Conservation (phyloP, 1,284 basidiomycete species). For the Schizophyllum amplum region DNA sequence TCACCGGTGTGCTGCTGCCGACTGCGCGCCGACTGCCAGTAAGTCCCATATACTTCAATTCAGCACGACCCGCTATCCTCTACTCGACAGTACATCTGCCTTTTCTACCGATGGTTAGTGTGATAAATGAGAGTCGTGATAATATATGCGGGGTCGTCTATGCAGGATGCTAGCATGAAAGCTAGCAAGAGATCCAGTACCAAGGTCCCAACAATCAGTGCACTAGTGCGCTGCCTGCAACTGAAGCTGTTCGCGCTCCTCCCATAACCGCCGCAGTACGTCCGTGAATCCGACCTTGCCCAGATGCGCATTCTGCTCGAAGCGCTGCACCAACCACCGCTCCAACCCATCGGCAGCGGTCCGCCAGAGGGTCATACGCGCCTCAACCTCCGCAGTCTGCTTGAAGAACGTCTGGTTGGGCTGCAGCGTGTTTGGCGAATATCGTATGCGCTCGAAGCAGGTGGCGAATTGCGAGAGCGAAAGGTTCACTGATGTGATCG, state of each 20-base stretch:
- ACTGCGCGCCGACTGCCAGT: no score
- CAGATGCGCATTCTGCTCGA: conserved; percentile 80
- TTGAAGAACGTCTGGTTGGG: conserved; percentile 46
- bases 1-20: no score
- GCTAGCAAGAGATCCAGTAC: background rate
- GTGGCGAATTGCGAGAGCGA: conserved; percentile 85
- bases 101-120: background rate
- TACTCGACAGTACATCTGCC: background rate
- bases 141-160: background rate
- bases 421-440: conserved; percentile 48
- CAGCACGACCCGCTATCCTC: background rate
- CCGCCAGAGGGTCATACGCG: conserved; percentile 70
- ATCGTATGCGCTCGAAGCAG: conserved; percentile 85
- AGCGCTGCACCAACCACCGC: conserved; percentile 75
- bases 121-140: background rate
- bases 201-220: background rate
- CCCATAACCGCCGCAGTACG: conserved; percentile 71
- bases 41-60: background rate
- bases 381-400: conserved; percentile 82
- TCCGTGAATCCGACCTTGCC: conserved; percentile 85
- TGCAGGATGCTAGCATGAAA: background rate
- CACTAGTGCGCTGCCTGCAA: background rate
- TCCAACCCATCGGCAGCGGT: conserved; percentile 76
- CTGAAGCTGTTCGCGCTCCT: conserved; percentile 32
- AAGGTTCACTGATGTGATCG: conserved; percentile 85